These are phyloP conservation scores for Syzygium oleosum DNA, from an alignment of 345 rosid species.

Conservation along the genomic window DNA sequence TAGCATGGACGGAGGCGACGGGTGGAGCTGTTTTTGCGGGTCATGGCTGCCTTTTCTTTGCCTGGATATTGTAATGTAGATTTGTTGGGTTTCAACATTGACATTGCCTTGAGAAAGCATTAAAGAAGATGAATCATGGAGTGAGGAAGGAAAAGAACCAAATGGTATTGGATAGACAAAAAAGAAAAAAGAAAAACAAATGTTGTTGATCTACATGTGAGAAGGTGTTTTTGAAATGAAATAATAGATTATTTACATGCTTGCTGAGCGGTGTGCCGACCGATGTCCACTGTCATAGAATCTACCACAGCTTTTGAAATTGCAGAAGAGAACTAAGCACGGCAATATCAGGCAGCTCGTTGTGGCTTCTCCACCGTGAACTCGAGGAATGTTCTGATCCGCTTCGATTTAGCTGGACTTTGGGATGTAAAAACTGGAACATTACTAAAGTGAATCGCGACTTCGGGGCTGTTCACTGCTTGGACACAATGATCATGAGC, in stretches of 20 bases:
- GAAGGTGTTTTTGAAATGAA: neutral
- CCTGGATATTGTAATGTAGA: neutral
- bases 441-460: neutral
- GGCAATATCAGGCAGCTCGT: neutral
- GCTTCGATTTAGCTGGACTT: neutral
- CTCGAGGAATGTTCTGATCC: neutral
- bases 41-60: neutral
- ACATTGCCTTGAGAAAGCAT: neutral
- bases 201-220: neutral
- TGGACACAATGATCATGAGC: neutral
- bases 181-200: neutral
- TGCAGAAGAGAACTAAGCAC: neutral
- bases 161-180: neutral
- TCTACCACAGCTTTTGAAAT: neutral
- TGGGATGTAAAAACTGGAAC: neutral
- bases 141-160: neutral
- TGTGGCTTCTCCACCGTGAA: neutral
- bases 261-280: neutral
- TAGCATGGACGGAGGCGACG: conserved; percentile 25
- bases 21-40: conserved; percentile 44
- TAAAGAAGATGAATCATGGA: neutral
- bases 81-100: neutral
- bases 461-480: neutral
- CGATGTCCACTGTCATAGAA: neutral
- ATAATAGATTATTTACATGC: neutral